Evolutionary conservation across 306 rosid species (phyloP).

Genomic region (Cucumis melo): DNA sequence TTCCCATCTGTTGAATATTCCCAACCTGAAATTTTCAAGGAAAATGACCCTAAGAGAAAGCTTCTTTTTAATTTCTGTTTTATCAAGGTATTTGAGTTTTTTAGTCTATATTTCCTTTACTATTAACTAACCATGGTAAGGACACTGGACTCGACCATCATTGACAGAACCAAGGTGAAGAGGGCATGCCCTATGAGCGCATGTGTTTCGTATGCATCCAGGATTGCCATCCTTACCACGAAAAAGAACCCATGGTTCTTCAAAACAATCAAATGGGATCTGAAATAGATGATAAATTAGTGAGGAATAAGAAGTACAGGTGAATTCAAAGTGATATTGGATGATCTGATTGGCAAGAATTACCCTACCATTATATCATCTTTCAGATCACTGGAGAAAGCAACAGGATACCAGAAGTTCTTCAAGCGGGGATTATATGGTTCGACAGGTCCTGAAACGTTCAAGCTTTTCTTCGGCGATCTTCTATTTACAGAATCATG

Average conservation of each 20-base stretch:
- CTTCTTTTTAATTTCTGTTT: background rate
- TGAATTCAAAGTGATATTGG: background rate
- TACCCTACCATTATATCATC: constrained; percentile 77
- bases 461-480: constrained; percentile 38
- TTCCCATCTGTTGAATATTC: constrained; percentile 86
- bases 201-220: constrained; percentile 90
- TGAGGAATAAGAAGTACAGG: constrained; percentile 5
- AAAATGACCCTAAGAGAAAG: background rate
- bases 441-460: constrained; percentile 85
- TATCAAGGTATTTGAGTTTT: background rate
- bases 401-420: constrained; percentile 98
- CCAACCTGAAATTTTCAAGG: constrained; percentile 60
- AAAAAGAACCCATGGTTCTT: constrained; percentile 90
- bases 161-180: constrained; percentile 85
- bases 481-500: constrained; percentile 18
- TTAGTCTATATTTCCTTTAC: background rate
- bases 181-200: constrained; percentile 98
- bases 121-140: constrained; percentile 73
- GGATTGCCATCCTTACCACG: constrained; percentile 89
- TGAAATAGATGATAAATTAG: constrained; percentile 29
- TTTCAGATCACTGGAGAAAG: constrained; percentile 65
- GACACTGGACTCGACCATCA: constrained; percentile 88
- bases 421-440: constrained; percentile 74
- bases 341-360: background rate
- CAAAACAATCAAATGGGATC: constrained; percentile 87